Base-by-base conservation (phyloP, 164 flowering plant species). In the Amborella trichopoda region DNA sequence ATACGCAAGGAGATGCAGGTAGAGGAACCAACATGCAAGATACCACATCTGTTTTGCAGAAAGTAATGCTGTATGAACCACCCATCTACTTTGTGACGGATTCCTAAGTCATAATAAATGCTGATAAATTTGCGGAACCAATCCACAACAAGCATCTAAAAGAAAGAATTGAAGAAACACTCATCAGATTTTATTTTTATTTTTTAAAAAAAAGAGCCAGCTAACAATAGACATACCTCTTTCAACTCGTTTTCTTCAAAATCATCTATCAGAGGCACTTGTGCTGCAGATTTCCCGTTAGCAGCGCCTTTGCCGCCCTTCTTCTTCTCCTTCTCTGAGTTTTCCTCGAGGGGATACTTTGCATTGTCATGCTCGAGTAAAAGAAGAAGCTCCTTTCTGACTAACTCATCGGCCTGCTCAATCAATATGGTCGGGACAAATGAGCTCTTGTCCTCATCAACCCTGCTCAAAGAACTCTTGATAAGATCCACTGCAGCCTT, bases 321-420 rank as follows among this genome's bases (percentile, higher is more conserved):
- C 76, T 81, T 88, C 61, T 79, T 84, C 68, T 77, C 87, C 55
- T 74, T 80, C 1, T 63, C 74, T 13, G 26, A 52, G 55, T 76
- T 80, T 21, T 77, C 93, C 42, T 80, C 91, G 23, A 84, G 76
- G 36, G 99, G 99, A 64, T 88, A 93, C 64, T 93, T 93, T 1
- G 80, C 82, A 72, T 88, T 93, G 56, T 93, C 99, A 63, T 88
- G 99, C 61, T 88, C 99, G 21, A 93, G 65, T 55, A 93, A 68
- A 24, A 49, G 23, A 11, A 88, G 51, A 50, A 93, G 91, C 63
- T 93, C 99, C 68, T 76, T 84, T 58, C 87, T 71, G 56, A 88
- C 61, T 66, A 79, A 63, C 60, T 93, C 96, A 75, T 93, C 96
- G 56, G 96, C 99, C 63, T 72, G 84, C 77, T 93, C 96, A 69